Evolutionary conservation across 768 basidiomycete genomes (phyloP), one percentile per base, ranked within the genome.

Genomic region (Naematelia aurantialba): DNA sequence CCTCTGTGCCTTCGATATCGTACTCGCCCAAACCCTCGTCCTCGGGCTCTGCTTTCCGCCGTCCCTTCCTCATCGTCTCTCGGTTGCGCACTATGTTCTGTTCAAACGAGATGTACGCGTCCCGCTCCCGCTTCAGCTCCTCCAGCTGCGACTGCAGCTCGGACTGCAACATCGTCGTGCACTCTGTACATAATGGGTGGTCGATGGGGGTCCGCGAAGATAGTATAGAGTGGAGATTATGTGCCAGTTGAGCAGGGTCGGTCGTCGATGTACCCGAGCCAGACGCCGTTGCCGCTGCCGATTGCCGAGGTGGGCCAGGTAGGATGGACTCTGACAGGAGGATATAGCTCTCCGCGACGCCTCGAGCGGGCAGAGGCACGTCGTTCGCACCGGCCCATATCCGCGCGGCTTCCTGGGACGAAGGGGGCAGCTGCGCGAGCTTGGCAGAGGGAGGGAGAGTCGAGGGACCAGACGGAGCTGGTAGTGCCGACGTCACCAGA

Each of bases 171-270:
- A 87, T 82, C 68, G 89, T 86, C 2, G 92, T 90, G 77, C 96
- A 99, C 70, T 98, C 94, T 0, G 88, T 85, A 76, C 96, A 99
- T 5, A 99, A 82, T 4, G 96, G 96, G 73, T 97, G 92, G 74
- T 92, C 90, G 45, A 93, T 84, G 29, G 73, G 64, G 14, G 78
- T 77, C n/a, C 63, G 39, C 1, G 72, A 68, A 0, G 78, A 78
- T 3, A 77, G 63, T 46, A 78, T 59, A 1, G 58, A 12, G 52
- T 73, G 70, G 11, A 79, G 68, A 26, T 72, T 58, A 1, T 56
- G 29, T 4, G 72, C 66, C 2, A 76, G 68, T 0, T 63, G 62
- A 22, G 21, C 60, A 55, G 44, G 55, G 53, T 87, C 85, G 45
- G 85, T 81, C 56, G 91, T 81, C 27, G 89, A 75, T 73, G 87